Conservation (phyloP, 1,284 basidiomycete genomes). For the Tilletia horrida region DNA sequence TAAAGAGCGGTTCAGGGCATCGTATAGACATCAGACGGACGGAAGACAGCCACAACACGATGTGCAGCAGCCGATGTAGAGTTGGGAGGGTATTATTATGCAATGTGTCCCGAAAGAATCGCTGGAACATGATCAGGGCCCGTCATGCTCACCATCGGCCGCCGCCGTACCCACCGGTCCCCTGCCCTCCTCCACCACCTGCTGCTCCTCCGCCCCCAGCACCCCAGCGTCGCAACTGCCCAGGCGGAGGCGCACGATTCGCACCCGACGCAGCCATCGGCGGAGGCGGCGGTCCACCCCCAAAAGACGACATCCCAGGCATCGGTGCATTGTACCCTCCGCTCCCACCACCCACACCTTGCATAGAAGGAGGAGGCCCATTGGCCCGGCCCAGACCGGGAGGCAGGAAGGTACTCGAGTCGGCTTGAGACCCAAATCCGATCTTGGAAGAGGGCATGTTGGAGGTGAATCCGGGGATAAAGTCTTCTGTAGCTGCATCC, state of each 20-base stretch:
- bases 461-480: constrained; percentile 15
- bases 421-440: background rate
- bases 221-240: background rate
- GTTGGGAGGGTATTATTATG: background rate
- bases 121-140: no score
- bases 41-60: background rate
- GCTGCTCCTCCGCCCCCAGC: background rate
- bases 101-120: no score
- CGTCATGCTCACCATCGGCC: constrained; percentile 1
- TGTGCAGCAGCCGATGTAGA: no score
- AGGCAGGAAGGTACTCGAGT: constrained; percentile 7
- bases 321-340: background rate
- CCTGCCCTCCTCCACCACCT: background rate
- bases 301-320: no score
- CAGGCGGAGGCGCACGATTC: constrained; percentile 8
- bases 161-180: background rate
- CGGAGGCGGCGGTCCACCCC: background rate
- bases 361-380: constrained; percentile 3
- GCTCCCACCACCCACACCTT: background rate
- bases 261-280: constrained; percentile 1
- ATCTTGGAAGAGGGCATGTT: background rate
- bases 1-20: background rate
- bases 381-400: background rate
- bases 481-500: constrained; percentile 1
- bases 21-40: background rate